Evolutionary conservation across 75 land plant genomes (phyloP).

Genomic region (Pinus albicaulis): DNA sequence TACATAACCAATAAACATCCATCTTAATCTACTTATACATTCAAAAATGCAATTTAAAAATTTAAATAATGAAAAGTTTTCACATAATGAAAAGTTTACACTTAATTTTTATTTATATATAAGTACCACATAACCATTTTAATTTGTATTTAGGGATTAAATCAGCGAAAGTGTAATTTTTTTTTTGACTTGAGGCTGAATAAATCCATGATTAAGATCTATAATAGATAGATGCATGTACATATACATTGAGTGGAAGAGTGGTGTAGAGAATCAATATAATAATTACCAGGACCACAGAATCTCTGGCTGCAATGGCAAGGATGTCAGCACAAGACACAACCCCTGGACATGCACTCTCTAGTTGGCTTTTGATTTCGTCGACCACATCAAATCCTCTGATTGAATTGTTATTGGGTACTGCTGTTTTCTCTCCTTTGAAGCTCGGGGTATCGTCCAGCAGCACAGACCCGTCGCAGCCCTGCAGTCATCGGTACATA

Average conservation of each 20-base stretch:
- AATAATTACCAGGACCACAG: conserved; percentile 9
- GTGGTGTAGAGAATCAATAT: neutral
- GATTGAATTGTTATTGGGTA: conserved; percentile 17
- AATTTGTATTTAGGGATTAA: no score
- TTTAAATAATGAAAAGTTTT: no score
- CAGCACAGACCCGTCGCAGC: conserved; percentile 32
- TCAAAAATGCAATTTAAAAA: no score
- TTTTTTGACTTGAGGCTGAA: no score
- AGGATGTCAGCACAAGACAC: conserved; percentile 42
- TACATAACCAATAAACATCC: no score
- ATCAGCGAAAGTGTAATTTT: no score
- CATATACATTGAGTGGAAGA: neutral
- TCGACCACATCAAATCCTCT: conserved; percentile 29
- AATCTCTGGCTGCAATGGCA: conserved; percentile 28
- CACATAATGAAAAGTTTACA: no score
- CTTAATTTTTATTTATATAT: no score
- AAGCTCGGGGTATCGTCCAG: conserved; percentile 14
- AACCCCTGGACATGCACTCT: conserved; percentile 17
- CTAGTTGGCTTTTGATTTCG: conserved; percentile 19
- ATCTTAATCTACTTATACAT: no score
- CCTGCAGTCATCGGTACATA: conserved; percentile 4
- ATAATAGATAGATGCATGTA: no score
- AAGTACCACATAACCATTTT: no score
- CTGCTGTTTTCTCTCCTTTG: conserved; percentile 29
- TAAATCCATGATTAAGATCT: no score